Base-by-base conservation (phyloP, 495 filamentous ascomycete genomes). In the Neurospora tetrasperma region DNA sequence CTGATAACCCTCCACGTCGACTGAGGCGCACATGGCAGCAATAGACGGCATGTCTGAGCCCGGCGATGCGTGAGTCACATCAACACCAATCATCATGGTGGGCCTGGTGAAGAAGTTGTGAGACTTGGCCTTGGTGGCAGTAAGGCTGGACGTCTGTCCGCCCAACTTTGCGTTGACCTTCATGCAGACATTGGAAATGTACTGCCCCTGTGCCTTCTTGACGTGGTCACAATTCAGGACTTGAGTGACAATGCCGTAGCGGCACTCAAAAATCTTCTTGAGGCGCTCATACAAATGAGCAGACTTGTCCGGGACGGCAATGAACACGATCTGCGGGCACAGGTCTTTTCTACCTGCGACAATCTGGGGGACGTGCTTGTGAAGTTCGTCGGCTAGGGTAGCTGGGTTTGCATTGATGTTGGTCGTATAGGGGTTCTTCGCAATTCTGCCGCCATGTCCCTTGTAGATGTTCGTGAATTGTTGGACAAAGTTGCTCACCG, bases 151-250 rank as follows among this genome's bases (percentile, higher is more conserved):
- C 18, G 92, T 97, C 6, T 87, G 84, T 18, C 96, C 96, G 42
- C 96, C 96, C n/a, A 97, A 88, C 83, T 98, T 99, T 18, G 92
- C 91, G 76, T 98, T 98, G 72, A 99, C 86, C 81, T 99, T 99
- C 92, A 98, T 94, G 69, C 87, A 84, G 38, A 97, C 91, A 77
- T 98, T 98, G 3, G 92, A 94, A 73, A 89, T 86, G 81, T 97
- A 97, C 80, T 98, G 94, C 1, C 83, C 83, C 18, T 89, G 83
- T 31, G 82, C 83, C 75, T 88, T 90, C 6, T 77, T 73, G 14
- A 93, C 91, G 71, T 94, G 89, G 0, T 74, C 76, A 14, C 82
- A 80, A 75, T 91, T 90, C 8, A 97, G 5, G 77, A 86, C 80
- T 79, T 98, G 95, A 8, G 93, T 91, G 11, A 91, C 84, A 71